Base-by-base conservation (phyloP, 495 filamentous ascomycete species). In the Aspergillus coremiiformis region DNA sequence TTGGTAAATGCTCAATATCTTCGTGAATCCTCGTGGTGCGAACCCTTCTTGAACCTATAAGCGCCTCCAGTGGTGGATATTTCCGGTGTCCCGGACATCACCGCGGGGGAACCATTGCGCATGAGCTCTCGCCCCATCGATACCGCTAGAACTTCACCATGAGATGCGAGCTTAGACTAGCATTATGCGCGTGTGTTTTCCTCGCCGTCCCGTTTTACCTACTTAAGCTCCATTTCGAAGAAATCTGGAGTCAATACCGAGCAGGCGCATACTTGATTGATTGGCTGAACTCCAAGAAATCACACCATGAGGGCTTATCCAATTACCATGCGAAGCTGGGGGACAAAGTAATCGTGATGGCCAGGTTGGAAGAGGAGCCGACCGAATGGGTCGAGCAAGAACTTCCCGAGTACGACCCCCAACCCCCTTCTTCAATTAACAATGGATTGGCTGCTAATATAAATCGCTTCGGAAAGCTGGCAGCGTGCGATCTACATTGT, bases 401-500 rank as follows among this genome's bases (percentile, higher is more conserved):
- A 39, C 62, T 82, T 8, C 78, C 72, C 22, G 78, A 71, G 70
- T 73, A 60, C 14, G 68, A 41, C n/a, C 64, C 7, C 9, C n/a
- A n/a, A n/a, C 47, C 39, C n/a, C 50, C 42, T 7, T 15, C 32
- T 37, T 12, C 32, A 35, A n/a, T n/a, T 0, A 35, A 35, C 32
- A 15, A 33, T 33, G 12, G 12, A 11, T 20, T n/a, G 9, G 26
- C 17, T 4, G 21, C 26, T 47, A 20, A 47, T 21, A 8, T 23
- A 43, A 21, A 23, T 41, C 8, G 7, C n/a, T 19, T 15, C 2
- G n/a, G 46, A 44, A 15, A 72, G 82, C 57, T 72, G 85, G 56
- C 67, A 78, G 51, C 70, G 76, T n/a, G 78, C 81, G 20, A 72
- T 85, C 24, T 89, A 89, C 64, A 72, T 78, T 41, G 84, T 78